Conservation (phyloP, 306 rosid species). For the Quercus agrifolia region DNA sequence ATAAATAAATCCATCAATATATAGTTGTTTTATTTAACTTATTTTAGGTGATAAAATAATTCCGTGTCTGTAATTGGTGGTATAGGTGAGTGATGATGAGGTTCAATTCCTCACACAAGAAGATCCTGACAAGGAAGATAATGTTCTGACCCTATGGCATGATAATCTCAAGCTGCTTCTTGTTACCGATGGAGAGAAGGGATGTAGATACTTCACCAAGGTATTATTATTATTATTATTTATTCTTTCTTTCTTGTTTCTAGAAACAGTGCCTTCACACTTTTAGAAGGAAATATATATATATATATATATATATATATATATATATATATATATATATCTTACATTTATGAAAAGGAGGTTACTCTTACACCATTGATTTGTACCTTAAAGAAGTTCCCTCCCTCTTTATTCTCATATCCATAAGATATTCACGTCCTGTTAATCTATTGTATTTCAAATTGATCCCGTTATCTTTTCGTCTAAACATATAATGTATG, state of each 20-base stretch:
- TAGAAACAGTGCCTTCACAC: not conserved
- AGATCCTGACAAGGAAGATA: conserved; percentile 50
- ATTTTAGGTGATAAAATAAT: not conserved
- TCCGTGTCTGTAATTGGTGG: not conserved
- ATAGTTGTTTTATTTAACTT: not conserved
- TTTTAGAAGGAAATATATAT: too few relatives aligned
- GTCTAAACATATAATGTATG: conserved; percentile 4
- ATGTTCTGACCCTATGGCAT: conserved; percentile 48
- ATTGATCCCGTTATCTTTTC: not conserved
- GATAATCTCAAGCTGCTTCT: conserved; percentile 57
- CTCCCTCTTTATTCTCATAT: not conserved
- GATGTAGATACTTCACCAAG: conserved; percentile 65
- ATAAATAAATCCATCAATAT: not conserved
- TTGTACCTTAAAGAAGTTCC: too few relatives aligned
- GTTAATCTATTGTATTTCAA: not conserved
- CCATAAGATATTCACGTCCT: not conserved
- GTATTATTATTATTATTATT: conserved; percentile 16
- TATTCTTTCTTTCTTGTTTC: not conserved
- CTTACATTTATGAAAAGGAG: not conserved
- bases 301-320: too few relatives aligned
- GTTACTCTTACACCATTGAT: too few relatives aligned
- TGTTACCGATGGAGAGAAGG: conserved; percentile 66
- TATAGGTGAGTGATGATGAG: conserved; percentile 69
- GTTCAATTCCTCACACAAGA: conserved; percentile 56
- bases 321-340: too few relatives aligned